A percentile compares a stretch with the other conserved stretches of the same genome.
These are phyloP conservation scores for Ottelia alismoides DNA, from an alignment of 106 monocot genomes.

Conservation along the genomic window DNA sequence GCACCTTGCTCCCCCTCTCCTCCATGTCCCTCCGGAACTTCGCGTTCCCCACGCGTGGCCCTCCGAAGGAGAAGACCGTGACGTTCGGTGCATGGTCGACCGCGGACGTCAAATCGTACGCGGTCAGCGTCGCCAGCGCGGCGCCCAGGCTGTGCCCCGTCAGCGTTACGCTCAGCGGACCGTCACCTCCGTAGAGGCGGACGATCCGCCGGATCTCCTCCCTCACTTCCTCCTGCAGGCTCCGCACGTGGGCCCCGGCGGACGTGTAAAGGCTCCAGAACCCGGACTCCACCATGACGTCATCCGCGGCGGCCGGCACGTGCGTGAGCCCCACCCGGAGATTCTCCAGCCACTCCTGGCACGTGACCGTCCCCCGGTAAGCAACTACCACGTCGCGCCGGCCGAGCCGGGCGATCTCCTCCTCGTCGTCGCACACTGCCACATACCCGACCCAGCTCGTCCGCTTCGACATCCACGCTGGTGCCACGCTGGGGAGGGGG, in stretches of 20 bases:
- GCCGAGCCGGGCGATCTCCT: conserved; percentile 4
- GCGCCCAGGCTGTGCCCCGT: conserved; percentile 75
- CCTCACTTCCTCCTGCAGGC: conserved; percentile 7
- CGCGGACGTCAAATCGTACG: conserved; percentile 39
- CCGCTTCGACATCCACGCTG: no score
- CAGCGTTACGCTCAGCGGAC: conserved; percentile 40
- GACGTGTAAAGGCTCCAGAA: no score
- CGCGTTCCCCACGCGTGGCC: conserved; percentile 59
- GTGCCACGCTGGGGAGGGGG: conserved; percentile 29
- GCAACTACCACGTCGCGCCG: conserved; percentile 10
- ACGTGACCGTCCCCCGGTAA: conserved; percentile 5
- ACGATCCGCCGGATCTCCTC: not conserved
- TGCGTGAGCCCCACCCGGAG: conserved; percentile 4
- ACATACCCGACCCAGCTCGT: conserved; percentile 11
- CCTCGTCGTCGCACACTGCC: conserved; percentile 4
- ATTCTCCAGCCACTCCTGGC: conserved; percentile 4
- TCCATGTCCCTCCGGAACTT: conserved; percentile 33
- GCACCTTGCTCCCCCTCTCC: conserved; percentile 37
- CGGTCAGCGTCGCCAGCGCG: conserved; percentile 42
- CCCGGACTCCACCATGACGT: conserved; percentile 35
- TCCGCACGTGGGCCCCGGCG: no score
- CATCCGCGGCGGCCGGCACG: conserved; percentile 2
- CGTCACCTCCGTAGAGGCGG: not conserved
- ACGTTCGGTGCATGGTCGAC: conserved; percentile 18
- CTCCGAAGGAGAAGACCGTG: conserved; percentile 53